Evolutionary conservation across 768 basidiomycete genomes (phyloP).

Genomic region (Crassisporium funariophilum): DNA sequence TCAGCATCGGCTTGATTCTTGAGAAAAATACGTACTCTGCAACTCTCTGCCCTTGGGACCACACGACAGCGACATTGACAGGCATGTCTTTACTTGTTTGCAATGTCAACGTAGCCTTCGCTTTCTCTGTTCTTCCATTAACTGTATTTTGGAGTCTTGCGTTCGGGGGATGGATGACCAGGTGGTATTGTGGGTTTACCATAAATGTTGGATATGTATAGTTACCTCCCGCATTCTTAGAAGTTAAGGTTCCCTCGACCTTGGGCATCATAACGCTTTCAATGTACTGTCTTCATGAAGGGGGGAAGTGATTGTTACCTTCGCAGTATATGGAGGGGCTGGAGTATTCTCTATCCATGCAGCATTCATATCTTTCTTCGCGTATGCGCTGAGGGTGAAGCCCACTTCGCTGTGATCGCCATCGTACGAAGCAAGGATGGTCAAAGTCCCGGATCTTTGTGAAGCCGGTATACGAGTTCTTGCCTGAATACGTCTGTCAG

Average conservation of each 20-base stretch:
- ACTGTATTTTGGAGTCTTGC: background rate
- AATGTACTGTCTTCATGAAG: background rate
- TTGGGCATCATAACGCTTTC: slow-evolving; percentile 26
- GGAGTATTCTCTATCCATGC: slow-evolving; percentile 49
- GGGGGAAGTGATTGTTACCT: slow-evolving; percentile 26
- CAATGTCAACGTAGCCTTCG: slow-evolving; percentile 48
- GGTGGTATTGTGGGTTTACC: slow-evolving; percentile 86
- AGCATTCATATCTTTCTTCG: slow-evolving; percentile 36
- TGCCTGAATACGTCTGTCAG: slow-evolving; percentile 25
- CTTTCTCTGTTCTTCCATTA: slow-evolving; percentile 12
- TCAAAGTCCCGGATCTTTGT: slow-evolving; percentile 43
- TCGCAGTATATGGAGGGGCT: slow-evolving; percentile 41
- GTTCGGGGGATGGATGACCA: slow-evolving; percentile 52
- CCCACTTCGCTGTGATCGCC: slow-evolving; percentile 60
- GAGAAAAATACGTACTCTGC: slow-evolving; percentile 61
- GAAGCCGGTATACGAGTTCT: slow-evolving; percentile 36
- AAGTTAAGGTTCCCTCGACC: slow-evolving; percentile 65
- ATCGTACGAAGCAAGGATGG: slow-evolving; percentile 70
- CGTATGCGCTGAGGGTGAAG: slow-evolving; percentile 69
- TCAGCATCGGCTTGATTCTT: background rate
- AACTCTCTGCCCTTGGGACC: slow-evolving; percentile 75
- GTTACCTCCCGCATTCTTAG: slow-evolving; percentile 83
- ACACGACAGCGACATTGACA: slow-evolving; percentile 70
- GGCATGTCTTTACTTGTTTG: slow-evolving; percentile 68
- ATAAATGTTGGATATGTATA: slow-evolving; percentile 79